Conservation (phyloP, 1,139 yeast genomes). For the Yamadazyma dushanensis region DNA sequence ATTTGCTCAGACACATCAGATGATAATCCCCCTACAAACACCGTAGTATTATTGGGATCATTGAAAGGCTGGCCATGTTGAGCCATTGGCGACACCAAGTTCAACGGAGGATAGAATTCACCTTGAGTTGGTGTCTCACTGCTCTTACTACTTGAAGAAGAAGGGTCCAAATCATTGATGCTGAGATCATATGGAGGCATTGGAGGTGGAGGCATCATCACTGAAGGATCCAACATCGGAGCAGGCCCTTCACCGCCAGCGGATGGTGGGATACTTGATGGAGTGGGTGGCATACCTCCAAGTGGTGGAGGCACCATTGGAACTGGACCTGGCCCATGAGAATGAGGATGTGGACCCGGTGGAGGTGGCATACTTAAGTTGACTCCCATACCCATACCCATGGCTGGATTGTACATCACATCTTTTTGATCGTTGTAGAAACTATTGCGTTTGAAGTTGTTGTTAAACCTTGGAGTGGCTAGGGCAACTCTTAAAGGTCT, state of each 20-base stretch:
- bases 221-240: not conserved
- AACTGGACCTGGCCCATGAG: constrained; percentile 3
- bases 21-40: constrained; percentile 90
- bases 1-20: constrained; percentile 76
- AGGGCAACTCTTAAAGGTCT: constrained; percentile 72
- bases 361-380: constrained; percentile 1
- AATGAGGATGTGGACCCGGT: constrained; percentile 1
- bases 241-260: constrained; percentile 1
- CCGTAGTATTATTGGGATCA: constrained; percentile 87
- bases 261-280: constrained; percentile 1
- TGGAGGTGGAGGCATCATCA: constrained; percentile 1
- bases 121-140: not conserved
- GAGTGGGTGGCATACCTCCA: too few relatives aligned
- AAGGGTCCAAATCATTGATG: not conserved
- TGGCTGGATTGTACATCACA: constrained; percentile 13
- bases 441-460: constrained; percentile 6
- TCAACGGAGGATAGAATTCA: constrained; percentile 4
- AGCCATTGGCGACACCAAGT: constrained; percentile 3
- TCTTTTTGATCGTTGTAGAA: constrained; percentile 14
- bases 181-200: constrained; percentile 1
- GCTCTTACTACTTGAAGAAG: not conserved
- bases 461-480: constrained; percentile 55
- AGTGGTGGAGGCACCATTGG: constrained; percentile 1
- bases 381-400: constrained; percentile 5
- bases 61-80: constrained; percentile 35